Evolutionary conservation across 305 asterid species (phyloP).

Genomic region (Nicotiana rustica): DNA sequence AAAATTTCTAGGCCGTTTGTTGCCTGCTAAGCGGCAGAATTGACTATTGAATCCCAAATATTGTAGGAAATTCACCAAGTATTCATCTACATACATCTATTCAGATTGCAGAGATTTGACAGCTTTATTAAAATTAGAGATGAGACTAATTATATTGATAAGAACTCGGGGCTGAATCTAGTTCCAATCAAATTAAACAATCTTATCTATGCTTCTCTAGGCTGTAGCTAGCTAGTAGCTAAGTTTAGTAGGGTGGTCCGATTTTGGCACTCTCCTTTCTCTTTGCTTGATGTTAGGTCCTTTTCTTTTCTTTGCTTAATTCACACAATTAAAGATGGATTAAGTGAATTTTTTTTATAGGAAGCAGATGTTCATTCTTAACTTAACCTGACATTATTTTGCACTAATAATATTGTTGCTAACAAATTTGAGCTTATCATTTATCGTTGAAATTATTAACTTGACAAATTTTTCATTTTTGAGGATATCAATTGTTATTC

Average conservation of each 20-base stretch:
- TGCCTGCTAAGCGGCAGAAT: not conserved
- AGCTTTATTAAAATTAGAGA: not conserved
- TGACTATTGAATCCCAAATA: not conserved
- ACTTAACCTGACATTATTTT: too few relatives aligned
- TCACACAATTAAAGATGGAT: not conserved
- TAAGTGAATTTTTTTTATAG: not conserved
- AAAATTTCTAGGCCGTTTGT: not conserved
- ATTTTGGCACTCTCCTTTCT: too few relatives aligned
- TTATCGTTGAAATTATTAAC: too few relatives aligned
- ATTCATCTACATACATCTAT: not conserved
- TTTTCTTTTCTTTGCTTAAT: not conserved
- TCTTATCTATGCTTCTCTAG: not conserved
- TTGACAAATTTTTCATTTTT: not conserved
- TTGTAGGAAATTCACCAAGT: not conserved
- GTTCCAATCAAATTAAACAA: not conserved
- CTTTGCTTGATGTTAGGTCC: not conserved
- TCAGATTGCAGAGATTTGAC: not conserved
- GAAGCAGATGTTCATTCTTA: not conserved
- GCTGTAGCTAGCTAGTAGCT: too few relatives aligned
- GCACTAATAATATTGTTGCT: not conserved
- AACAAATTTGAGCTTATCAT: not conserved
- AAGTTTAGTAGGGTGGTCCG: too few relatives aligned
- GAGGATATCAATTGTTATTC: not conserved
- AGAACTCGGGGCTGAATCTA: not conserved
- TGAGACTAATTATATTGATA: not conserved